Conservation (phyloP, 1,284 basidiomycete species). For the Ceratobasidium sp. region DNA sequence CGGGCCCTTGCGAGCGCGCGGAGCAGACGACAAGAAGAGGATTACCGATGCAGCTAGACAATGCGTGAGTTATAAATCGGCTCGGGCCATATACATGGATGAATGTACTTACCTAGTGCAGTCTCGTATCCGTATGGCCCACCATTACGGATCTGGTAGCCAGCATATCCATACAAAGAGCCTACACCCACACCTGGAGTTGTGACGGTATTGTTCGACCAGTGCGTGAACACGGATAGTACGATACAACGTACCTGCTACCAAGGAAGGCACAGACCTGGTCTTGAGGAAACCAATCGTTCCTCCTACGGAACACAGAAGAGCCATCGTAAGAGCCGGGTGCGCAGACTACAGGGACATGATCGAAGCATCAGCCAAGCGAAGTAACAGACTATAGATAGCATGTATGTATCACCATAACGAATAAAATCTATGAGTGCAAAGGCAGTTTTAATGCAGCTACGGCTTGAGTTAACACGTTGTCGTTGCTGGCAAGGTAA, state of each 20-base stretch:
- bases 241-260: constrained; percentile 67
- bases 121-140: constrained; percentile 73
- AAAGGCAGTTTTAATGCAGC: neutral
- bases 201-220: neutral
- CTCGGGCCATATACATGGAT: neutral
- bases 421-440: neutral
- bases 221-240: neutral
- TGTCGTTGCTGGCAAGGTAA: neutral
- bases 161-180: constrained; percentile 76
- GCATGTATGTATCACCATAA: neutral
- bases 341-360: constrained; percentile 68
- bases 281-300: constrained; percentile 55
- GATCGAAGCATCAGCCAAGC: no score
- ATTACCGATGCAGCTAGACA: constrained; percentile 74
- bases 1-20: constrained; percentile 77
- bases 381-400: no score
- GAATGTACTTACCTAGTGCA: constrained; percentile 67
- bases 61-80: constrained; percentile 31
- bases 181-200: constrained; percentile 61
- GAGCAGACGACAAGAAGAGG: constrained; percentile 78
- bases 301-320: constrained; percentile 78
- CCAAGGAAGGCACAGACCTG: constrained; percentile 75
- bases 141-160: constrained; percentile 74
- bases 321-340: constrained; percentile 81
- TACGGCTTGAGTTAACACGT: neutral